These are phyloP conservation scores for Baudoinia panamericana DNA, from an alignment of 495 filamentous ascomycete genomes.

Conservation along the genomic window DNA sequence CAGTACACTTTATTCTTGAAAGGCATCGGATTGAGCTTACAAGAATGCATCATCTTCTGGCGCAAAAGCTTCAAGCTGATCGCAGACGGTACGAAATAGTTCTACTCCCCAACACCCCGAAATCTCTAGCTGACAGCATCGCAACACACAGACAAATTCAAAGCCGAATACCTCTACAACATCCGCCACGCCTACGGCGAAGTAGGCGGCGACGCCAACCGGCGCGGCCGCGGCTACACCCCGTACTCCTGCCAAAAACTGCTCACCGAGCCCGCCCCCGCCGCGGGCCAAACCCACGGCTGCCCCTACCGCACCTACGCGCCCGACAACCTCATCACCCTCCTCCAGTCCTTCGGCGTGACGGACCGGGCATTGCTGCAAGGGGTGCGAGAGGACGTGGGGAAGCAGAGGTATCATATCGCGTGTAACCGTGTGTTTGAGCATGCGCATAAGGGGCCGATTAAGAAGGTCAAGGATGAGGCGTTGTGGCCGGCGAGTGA, in stretches of 20 bases:
- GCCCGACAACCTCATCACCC: slow-evolving; percentile 63
- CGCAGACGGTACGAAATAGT: slow-evolving; percentile 81
- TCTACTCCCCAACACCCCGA: neutral
- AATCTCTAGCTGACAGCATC: neutral
- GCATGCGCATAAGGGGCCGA: slow-evolving; percentile 66
- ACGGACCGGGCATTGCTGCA: slow-evolving; percentile 62
- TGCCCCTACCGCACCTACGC: slow-evolving; percentile 93
- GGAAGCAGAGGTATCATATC: slow-evolving; percentile 79
- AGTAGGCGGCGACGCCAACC: slow-evolving; percentile 82
- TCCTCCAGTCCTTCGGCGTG: slow-evolving; percentile 64
- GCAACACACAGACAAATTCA: slow-evolving; percentile 19
- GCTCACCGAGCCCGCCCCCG: slow-evolving; percentile 69
- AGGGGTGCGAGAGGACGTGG: slow-evolving; percentile 77
- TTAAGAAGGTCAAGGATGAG: slow-evolving; percentile 77
- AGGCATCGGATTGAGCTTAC: slow-evolving; percentile 80
- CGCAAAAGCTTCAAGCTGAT: slow-evolving; percentile 67
- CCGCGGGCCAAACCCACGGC: slow-evolving; percentile 75
- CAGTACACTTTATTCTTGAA: slow-evolving; percentile 98
- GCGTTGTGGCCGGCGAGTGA: slow-evolving; percentile 63
- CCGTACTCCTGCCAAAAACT: slow-evolving; percentile 93
- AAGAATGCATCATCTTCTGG: slow-evolving; percentile 95
- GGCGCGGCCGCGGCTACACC: slow-evolving; percentile 71
- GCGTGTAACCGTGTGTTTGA: slow-evolving; percentile 97
- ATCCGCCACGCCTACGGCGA: slow-evolving; percentile 87
- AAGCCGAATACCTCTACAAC: slow-evolving; percentile 85